Evolutionary conservation across 208 protist genomes (phyloP).

Genomic region (Strigomonas galati): DNA sequence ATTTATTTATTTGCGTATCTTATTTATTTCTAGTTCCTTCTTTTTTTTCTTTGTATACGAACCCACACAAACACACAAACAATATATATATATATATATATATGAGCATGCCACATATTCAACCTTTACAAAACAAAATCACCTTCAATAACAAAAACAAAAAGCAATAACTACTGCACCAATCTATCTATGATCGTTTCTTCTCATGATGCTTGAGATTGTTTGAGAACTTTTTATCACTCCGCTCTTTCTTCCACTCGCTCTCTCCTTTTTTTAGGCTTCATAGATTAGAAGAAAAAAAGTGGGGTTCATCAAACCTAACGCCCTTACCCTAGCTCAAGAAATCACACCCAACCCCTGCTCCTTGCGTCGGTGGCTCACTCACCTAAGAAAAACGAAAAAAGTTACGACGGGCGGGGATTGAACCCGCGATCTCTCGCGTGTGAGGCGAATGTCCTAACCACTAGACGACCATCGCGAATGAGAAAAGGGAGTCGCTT

Average conservation of each 20-base stretch:
- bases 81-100: not conserved
- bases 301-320: not conserved
- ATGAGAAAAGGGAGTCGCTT: not conserved
- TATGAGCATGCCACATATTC: not conserved
- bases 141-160: too few relatives aligned
- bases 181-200: not conserved
- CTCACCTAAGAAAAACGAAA: slow-evolving; percentile 10
- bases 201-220: too few relatives aligned
- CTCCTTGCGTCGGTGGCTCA: not conserved
- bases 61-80: not conserved
- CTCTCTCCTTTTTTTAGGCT: not conserved
- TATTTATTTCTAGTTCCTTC: slow-evolving; percentile 2
- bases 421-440: slow-evolving; percentile 93
- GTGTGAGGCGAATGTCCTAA: slow-evolving; percentile 95
- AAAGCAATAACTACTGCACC: not conserved
- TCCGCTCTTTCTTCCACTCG: not conserved
- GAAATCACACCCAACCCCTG: not conserved
- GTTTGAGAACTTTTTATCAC: not conserved
- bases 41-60: slow-evolving; percentile 4
- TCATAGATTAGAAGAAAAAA: not conserved
- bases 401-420: slow-evolving; percentile 85
- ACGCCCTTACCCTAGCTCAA: not conserved
- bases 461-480: slow-evolving; percentile 93
- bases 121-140: not conserved
- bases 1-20: not conserved